Base-by-base conservation (phyloP, 257 asterid species). In the Forsythia suspensa region DNA sequence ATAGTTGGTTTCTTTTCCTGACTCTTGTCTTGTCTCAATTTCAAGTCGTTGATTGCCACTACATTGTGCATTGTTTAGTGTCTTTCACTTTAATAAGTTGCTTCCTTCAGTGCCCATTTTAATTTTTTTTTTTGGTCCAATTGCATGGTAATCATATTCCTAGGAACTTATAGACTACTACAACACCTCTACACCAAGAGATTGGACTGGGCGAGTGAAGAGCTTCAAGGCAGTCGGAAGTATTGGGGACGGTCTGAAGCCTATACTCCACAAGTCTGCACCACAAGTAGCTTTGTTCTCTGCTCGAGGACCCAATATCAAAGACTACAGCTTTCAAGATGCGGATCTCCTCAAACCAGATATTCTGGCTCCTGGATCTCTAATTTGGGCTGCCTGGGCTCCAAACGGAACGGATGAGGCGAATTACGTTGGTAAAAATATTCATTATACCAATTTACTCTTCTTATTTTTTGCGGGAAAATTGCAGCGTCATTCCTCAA, bases 351-450 rank as follows among this genome's bases (percentile, higher is more conserved):
- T 96, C 65, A 96, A 96, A 85, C 99, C 99, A 1, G 99, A 96
- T 81, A 96, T 96, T 83, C 86, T 96, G 55, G 99, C 99, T 81
- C 99, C 99, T 1, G 99, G 99, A 65, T 91, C 97, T 83, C 91
- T 96, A 10, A 96, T 96, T 73, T 96, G 99, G 99, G 97, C 99
- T 70, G 99, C 99, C 73, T 96, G 99, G 99, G 84, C 98, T 73
- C 97, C 91, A 36, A 92, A 94, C 37, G 99, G 99, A 78, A 96
- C 99, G 29, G 99, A 96, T 61, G 97, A 96, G 83, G 87, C 98
- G 6, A 92, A 96, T 82, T 94, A 90, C 73, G 48, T 87, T 37
- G 97, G 99, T 93, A 90, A 84, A 77, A 68, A 79, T 57, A n/a
- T 70, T 84, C 75, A 9, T 0, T 6, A 1, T 37, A 44, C 69